phyloP scores from a whole-genome alignment of 169 alveolate genomes.

The Cryptosporidium xiaoi region DNA sequence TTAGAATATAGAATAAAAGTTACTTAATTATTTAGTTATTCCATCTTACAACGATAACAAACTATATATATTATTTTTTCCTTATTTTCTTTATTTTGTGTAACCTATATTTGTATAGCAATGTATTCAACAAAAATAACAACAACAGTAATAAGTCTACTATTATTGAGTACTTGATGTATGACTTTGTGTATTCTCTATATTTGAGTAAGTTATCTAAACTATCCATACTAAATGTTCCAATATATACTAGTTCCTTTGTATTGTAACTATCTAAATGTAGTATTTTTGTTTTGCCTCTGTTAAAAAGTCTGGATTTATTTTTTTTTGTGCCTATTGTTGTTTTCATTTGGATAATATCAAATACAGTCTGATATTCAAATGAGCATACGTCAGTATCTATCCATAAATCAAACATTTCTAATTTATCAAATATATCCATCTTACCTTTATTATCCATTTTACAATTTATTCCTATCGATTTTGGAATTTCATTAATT shows the following conservation, averaged over 20 bases:
- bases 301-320: not conserved
- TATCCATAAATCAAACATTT: slow-evolving; percentile 18
- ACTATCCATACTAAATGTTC: slow-evolving; percentile 44
- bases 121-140: slow-evolving; percentile 4
- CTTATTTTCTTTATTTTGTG: slow-evolving; percentile 14
- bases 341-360: not conserved
- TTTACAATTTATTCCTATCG: slow-evolving; percentile 42
- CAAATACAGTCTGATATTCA: not conserved
- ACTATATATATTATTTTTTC: not conserved
- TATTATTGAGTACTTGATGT: slow-evolving; percentile 14
- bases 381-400: slow-evolving; percentile 25
- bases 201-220: not conserved
- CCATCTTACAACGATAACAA: not conserved
- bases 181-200: not conserved
- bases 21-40: not conserved
- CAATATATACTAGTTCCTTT: slow-evolving; percentile 14
- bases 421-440: not conserved
- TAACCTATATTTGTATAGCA: slow-evolving; percentile 41
- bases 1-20: slow-evolving; percentile 9
- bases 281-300: not conserved
- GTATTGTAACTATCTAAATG: not conserved
- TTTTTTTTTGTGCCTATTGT: not conserved
- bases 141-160: slow-evolving; percentile 26
- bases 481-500: slow-evolving; percentile 14
- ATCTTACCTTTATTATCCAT: not conserved